Conservation (phyloP, 805 yeast genomes). For the Schwanniomyces yamadae region DNA sequence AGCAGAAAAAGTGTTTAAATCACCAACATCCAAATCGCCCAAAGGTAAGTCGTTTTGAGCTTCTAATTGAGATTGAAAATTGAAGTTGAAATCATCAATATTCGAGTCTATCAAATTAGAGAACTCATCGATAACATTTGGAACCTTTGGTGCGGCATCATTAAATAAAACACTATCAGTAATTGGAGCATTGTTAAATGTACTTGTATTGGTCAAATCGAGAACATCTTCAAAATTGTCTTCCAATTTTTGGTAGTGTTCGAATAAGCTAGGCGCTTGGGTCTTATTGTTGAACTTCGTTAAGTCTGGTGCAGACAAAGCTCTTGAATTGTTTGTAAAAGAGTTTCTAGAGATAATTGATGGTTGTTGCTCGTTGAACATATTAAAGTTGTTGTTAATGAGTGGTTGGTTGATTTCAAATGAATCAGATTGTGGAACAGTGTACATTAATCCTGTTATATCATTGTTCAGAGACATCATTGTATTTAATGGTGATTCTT, state of each 20-base stretch:
- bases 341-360: background rate
- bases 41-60: background rate
- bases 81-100: slow-evolving; percentile 2
- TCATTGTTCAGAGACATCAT: no score
- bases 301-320: slow-evolving; percentile 13
- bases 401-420: slow-evolving; percentile 12
- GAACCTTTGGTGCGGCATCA: background rate
- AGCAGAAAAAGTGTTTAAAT: background rate
- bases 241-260: slow-evolving; percentile 7
- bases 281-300: slow-evolving; percentile 4
- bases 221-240: background rate
- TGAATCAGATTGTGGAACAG: slow-evolving; percentile 1
- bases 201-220: background rate
- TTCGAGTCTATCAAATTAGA: slow-evolving; percentile 4
- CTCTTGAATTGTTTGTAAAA: slow-evolving; percentile 3
- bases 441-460: background rate
- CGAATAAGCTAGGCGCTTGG: slow-evolving; percentile 9
- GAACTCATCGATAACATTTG: slow-evolving; percentile 3
- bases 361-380: slow-evolving; percentile 8
- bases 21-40: slow-evolving; percentile 1
- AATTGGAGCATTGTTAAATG: background rate
- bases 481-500: background rate
- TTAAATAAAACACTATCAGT: background rate
- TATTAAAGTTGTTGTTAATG: slow-evolving; percentile 11
- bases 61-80: slow-evolving; percentile 3